Conservation (phyloP, 306 rosid species). For the Dalbergia oliveri region DNA sequence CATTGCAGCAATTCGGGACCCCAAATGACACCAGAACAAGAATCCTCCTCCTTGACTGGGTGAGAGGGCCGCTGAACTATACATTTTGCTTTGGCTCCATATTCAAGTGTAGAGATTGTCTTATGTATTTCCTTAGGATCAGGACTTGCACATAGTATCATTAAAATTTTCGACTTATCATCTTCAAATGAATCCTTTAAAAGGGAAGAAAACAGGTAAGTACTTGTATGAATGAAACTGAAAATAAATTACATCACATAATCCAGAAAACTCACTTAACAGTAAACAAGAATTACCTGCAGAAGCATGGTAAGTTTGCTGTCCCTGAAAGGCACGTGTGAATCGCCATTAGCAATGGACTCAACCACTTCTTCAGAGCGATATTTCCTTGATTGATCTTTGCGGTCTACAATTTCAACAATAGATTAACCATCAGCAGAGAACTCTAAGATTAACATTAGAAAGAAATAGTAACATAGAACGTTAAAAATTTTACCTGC, state of each 20-base stretch:
- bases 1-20: constrained; percentile 92
- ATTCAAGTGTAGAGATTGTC: constrained; percentile 95
- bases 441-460: neutral
- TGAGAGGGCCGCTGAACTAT: constrained; percentile 91
- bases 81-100: constrained; percentile 98
- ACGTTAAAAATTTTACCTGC: constrained; percentile 69
- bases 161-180: constrained; percentile 88
- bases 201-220: constrained; percentile 28
- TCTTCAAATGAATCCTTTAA: constrained; percentile 96
- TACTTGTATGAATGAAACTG: constrained; percentile 37
- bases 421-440: constrained; percentile 35
- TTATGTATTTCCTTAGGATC: constrained; percentile 97
- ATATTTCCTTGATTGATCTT: constrained; percentile 96
- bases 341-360: constrained; percentile 97
- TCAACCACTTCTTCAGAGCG: constrained; percentile 94
- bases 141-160: constrained; percentile 97
- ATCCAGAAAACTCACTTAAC: constrained; percentile 18
- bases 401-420: constrained; percentile 69
- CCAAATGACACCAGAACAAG: constrained; percentile 86
- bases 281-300: constrained; percentile 67
- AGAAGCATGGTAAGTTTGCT: constrained; percentile 99
- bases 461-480: neutral
- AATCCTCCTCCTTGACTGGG: constrained; percentile 81
- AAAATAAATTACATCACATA: constrained; percentile 22
- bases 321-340: constrained; percentile 98